A percentile compares a stretch with the other conserved stretches of the same genome.
Conservation (phyloP, 805 yeast genomes). For the Saturnispora sekii region DNA sequence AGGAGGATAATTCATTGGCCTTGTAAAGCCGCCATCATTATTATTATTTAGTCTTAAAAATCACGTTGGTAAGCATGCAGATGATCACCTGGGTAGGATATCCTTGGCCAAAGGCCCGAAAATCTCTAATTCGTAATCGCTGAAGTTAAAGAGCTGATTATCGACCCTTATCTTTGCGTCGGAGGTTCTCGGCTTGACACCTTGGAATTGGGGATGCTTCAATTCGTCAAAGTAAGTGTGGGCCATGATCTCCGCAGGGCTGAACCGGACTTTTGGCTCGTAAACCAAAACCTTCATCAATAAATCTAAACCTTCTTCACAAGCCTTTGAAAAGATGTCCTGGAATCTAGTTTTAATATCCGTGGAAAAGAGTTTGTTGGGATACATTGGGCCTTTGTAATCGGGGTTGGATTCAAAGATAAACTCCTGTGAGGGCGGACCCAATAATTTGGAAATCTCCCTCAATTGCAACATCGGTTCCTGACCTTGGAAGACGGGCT, state of each 20-base stretch:
- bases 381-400: slow-evolving; percentile 65
- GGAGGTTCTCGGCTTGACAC: slow-evolving; percentile 23
- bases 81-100: slow-evolving; percentile 17
- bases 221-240: slow-evolving; percentile 88
- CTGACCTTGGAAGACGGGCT: slow-evolving; percentile 92
- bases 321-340: slow-evolving; percentile 65
- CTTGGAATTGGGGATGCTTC: slow-evolving; percentile 41
- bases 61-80: slow-evolving; percentile 1
- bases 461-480: slow-evolving; percentile 81
- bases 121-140: slow-evolving; percentile 44
- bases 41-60: slow-evolving; percentile 1
- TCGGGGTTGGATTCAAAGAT: slow-evolving; percentile 66
- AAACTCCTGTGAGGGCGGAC: slow-evolving; percentile 73
- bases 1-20: slow-evolving; percentile 92
- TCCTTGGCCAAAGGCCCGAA: slow-evolving; percentile 20
- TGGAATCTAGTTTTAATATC: slow-evolving; percentile 32
- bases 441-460: slow-evolving; percentile 81
- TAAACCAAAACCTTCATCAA: slow-evolving; percentile 75
- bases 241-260: slow-evolving; percentile 73
- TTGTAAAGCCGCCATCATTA: slow-evolving; percentile 14
- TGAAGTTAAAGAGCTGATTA: slow-evolving; percentile 54
- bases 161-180: slow-evolving; percentile 30
- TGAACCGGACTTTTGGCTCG: slow-evolving; percentile 76
- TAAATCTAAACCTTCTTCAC: slow-evolving; percentile 79
- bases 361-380: slow-evolving; percentile 38